A percentile compares a stretch with the other conserved stretches of the same genome.
These are phyloP conservation scores for Paramyrothecium roridum DNA, from an alignment of 2,329 filamentous ascomycete genomes.

Conservation along the genomic window DNA sequence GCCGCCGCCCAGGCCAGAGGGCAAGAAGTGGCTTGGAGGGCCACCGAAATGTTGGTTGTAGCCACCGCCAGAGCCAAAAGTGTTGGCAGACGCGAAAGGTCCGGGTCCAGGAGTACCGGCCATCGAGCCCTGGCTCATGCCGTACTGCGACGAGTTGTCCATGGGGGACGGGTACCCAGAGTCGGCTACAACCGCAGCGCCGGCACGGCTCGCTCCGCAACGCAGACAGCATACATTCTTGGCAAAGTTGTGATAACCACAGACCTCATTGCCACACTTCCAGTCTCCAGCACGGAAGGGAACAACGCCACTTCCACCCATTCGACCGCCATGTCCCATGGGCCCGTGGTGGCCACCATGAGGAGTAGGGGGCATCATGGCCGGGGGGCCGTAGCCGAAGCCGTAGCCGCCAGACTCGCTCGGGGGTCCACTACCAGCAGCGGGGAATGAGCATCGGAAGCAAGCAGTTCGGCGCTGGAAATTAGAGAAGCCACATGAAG, in stretches of 20 bases:
- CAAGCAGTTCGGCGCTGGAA: conserved; percentile 98
- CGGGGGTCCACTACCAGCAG: conserved; percentile 73
- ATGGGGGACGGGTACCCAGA: conserved; percentile 88
- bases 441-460: conserved; percentile 99
- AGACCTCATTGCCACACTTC: conserved; percentile 97
- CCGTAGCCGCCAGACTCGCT: conserved; percentile 66
- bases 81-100: conserved; percentile 67
- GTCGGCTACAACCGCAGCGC: conserved; percentile 90
- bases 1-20: conserved; percentile 73
- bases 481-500: conserved; percentile 97
- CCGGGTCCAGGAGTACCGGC: conserved; percentile 76
- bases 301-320: conserved; percentile 81
- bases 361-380: conserved; percentile 76
- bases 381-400: conserved; percentile 62
- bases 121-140: conserved; percentile 87
- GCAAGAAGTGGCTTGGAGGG: conserved; percentile 85
- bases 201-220: conserved; percentile 91
- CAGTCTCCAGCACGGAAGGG: conserved; percentile 98
- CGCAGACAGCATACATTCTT: conserved; percentile 98
- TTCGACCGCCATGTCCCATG: conserved; percentile 62
- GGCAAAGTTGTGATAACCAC: conserved; percentile 98
- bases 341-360: conserved; percentile 65
- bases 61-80: conserved; percentile 59
- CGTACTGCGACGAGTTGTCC: conserved; percentile 79
- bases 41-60: conserved; percentile 82